Base-by-base conservation (phyloP, 2,329 filamentous ascomycete species). In the Epichloe typhina region DNA sequence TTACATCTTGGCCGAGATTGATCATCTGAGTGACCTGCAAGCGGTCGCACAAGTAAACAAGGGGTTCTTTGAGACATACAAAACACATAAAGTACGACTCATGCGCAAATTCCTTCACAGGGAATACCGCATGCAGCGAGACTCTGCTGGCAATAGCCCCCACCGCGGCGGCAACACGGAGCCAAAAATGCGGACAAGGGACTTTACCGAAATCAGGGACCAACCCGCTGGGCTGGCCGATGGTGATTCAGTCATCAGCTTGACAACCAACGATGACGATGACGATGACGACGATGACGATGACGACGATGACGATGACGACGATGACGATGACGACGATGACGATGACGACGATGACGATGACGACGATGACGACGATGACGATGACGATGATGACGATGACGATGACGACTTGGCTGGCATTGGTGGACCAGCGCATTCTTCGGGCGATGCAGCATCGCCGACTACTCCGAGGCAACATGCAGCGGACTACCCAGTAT, bases 51-150 rank as follows among this genome's bases (percentile, higher is more conserved):
- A 70, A 62, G 61, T 68, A 21, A 72, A 66, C 52, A 66, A 64
- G 40, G 59, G 58, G 4, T 74, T 73, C 53, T 75, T 73, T 39
- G 62, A 63, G 6, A 68, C 69, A 2, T 76, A 72, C 50, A 70
- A 73, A 59, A 63, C 63, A 41, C 66, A 75, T 50, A 70, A 75
- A 55, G 60, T 68, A 2, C 56, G 54, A 11, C 57, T 75, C 11
- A 62, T 69, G 61, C 62, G 62, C 3, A 65, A 62, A 9, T 64
- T 68, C 3, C 56, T 68, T 0, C 64, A 64, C 7, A 62, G 60
- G 23, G 63, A 59, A 15, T 17, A 21, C 35, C 53, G 59, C 0
- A 55, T 59, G 9, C 44, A 19, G 33, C 26, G n/a, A 45, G 43
- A 7, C 11, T 33, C 31, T 19, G 11, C 7, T 11, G 31, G 7